A percentile compares a stretch with the other conserved stretches of the same genome.
Evolutionary conservation across 2,329 filamentous ascomycete species (phyloP).

Genomic region (Polychaeton citri): DNA sequence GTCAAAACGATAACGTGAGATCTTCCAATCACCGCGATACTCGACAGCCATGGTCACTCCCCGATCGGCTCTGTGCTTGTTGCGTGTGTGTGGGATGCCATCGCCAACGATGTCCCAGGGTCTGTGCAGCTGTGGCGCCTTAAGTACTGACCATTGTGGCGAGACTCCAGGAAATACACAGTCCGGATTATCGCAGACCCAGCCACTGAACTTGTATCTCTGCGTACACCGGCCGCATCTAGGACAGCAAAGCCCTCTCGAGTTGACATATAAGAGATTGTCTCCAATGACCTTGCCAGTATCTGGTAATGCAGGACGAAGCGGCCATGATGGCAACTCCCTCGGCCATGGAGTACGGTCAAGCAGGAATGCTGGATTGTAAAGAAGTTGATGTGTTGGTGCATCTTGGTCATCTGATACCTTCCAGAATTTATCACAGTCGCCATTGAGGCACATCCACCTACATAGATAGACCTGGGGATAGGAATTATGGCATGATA

Average conservation of each 20-base stretch:
- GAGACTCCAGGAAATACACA: slow-evolving; percentile 30
- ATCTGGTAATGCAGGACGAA: slow-evolving; percentile 28
- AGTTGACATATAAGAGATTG: slow-evolving; percentile 40
- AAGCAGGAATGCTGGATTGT: slow-evolving; percentile 44
- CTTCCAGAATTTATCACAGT: slow-evolving; percentile 45
- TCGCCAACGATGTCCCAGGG: slow-evolving; percentile 17
- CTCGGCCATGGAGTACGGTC: slow-evolving; percentile 35
- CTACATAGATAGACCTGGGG: slow-evolving; percentile 30
- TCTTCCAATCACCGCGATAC: slow-evolving; percentile 28
- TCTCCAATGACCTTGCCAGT: slow-evolving; percentile 27
- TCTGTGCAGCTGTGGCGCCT: slow-evolving; percentile 4
- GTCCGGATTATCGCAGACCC: slow-evolving; percentile 41
- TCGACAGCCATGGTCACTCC: slow-evolving; percentile 20
- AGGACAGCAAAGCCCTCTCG: slow-evolving; percentile 54
- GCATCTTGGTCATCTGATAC: slow-evolving; percentile 21
- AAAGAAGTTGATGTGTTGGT: slow-evolving; percentile 27
- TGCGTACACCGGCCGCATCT: slow-evolving; percentile 48
- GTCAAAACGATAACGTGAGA: slow-evolving; percentile 34
- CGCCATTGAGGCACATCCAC: slow-evolving; percentile 45
- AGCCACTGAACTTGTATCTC: slow-evolving; percentile 47
- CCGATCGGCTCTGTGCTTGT: slow-evolving; percentile 15
- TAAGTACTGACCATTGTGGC: background rate
- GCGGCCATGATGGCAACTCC: slow-evolving; percentile 23
- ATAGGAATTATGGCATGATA: slow-evolving; percentile 18
- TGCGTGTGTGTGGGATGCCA: slow-evolving; percentile 14